Evolutionary conservation across 1,284 basidiomycete genomes (phyloP), one percentile per base, ranked within the genome.

Genomic region (Pseudozyma pruni): DNA sequence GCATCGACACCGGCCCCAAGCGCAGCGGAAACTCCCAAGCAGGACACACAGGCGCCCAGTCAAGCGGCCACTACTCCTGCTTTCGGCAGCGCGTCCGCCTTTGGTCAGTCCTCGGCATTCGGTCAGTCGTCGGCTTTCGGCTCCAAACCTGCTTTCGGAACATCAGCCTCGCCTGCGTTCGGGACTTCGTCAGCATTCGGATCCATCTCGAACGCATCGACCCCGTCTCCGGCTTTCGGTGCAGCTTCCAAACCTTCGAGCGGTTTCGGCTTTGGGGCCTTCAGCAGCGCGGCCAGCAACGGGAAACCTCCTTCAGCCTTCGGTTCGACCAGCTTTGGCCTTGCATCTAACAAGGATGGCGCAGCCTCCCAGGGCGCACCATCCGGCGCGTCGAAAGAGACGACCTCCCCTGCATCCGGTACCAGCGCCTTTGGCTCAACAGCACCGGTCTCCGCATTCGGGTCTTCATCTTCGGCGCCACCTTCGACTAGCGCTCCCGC

Each of bases 271-370:
- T 61, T 60, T 17, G 67, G 72, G 17, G 55, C 62, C 5, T 73
- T 71, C 52, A 74, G 69, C 35, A n/a, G 52, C 32, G 57, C 34
- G 13, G 42, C 55, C 32, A 38, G 70, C 31, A 51, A 50, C 16
- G 56, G 47, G 23, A 58, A 66, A 29, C 51, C 50, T 9, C 27
- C 35, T 31, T 68, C 67, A 4, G 66, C 64, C 0, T 72, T 70
- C n/a, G 74, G 74, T 11, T 59, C 74, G 8, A 57, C 73, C 8
- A 54, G 54, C 16, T 70, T 73, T 25, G 71, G 70, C 27, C 62
- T 62, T 23, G 19, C 39, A 19, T 16, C 76, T 54, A 59, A 33
- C 41, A 59, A 63, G 23, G 42, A 57, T 14, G 45, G 33, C 48
- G 41, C 74, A 0, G 45, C 78, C 22, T 17, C 54, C 19, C 22